phyloP scores from a whole-genome alignment of 73 alveolate species.

The Halteria grandinella region DNA sequence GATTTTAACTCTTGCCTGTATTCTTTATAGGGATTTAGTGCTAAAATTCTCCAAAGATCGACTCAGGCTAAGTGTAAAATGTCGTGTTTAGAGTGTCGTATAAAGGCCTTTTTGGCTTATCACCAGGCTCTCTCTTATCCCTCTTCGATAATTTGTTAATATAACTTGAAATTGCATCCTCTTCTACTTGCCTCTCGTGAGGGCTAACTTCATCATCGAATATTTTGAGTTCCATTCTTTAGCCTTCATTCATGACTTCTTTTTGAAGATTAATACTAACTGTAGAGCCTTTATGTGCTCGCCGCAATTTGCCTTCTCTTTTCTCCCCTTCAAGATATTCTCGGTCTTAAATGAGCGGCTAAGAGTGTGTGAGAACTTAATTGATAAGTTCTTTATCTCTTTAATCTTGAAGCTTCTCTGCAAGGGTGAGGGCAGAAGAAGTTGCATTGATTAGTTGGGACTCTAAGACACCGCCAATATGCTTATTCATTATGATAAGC shows the following conservation, averaged over 20 bases:
- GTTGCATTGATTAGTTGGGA: no score
- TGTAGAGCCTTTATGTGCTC: no score
- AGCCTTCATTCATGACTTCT: background rate
- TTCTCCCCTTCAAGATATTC: no score
- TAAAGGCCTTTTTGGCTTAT: constrained; percentile 25
- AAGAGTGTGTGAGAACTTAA: no score
- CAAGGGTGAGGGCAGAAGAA: no score
- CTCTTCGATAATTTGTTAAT: background rate
- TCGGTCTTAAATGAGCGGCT: no score
- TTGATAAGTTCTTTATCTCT: no score
- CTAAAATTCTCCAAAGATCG: constrained; percentile 7
- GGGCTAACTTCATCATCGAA: background rate
- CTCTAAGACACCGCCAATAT: no score
- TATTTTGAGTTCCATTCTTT: background rate
- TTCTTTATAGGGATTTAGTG: background rate
- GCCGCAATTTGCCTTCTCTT: no score
- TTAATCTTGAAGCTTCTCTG: no score
- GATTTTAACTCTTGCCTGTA: background rate
- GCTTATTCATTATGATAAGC: no score
- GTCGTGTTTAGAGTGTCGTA: constrained; percentile 49
- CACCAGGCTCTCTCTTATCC: background rate
- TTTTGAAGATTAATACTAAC: no score
- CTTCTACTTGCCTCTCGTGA: background rate
- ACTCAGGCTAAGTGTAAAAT: constrained; percentile 44
- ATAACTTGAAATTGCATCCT: background rate